Conservation (phyloP, 2,329 filamentous ascomycete species). For the Talaromyces sp. region DNA sequence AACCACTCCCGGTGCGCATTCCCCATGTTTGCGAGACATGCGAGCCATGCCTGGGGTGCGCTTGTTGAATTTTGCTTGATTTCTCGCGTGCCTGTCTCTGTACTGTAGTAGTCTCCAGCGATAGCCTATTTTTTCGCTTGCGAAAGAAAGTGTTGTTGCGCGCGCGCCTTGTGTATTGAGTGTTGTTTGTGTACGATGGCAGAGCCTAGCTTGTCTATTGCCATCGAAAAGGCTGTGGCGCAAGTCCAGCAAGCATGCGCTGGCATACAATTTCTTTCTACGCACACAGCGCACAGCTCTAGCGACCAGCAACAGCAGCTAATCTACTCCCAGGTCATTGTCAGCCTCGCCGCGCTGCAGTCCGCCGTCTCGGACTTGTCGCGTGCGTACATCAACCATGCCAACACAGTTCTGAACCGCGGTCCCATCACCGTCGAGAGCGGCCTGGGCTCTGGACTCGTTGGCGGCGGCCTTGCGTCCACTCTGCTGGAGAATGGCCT, state of each 20-base stretch:
- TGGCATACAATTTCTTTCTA: slow-evolving; percentile 4
- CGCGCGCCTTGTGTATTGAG: not conserved
- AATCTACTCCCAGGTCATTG: slow-evolving; percentile 56
- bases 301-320: slow-evolving; percentile 15
- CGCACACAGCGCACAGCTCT: not conserved
- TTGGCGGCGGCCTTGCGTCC: slow-evolving; percentile 37
- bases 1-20: not conserved
- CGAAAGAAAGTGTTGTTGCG: not conserved
- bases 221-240: slow-evolving; percentile 3
- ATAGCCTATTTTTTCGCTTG: not conserved
- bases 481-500: slow-evolving; percentile 41
- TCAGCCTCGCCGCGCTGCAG: slow-evolving; percentile 72
- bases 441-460: slow-evolving; percentile 36
- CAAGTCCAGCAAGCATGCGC: slow-evolving; percentile 10
- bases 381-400: slow-evolving; percentile 81
- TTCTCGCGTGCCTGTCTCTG: not conserved
- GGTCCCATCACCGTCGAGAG: slow-evolving; percentile 48
- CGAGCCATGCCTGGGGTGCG: not conserved
- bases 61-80: not conserved
- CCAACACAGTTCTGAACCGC: slow-evolving; percentile 71
- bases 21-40: not conserved
- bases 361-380: slow-evolving; percentile 73
- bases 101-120: not conserved
- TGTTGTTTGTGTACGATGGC: not conserved
- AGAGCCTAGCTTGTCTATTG: not conserved